Evolutionary conservation across 2,329 filamentous ascomycete genomes (phyloP).

Genomic region (Penicillium brevicompactum): DNA sequence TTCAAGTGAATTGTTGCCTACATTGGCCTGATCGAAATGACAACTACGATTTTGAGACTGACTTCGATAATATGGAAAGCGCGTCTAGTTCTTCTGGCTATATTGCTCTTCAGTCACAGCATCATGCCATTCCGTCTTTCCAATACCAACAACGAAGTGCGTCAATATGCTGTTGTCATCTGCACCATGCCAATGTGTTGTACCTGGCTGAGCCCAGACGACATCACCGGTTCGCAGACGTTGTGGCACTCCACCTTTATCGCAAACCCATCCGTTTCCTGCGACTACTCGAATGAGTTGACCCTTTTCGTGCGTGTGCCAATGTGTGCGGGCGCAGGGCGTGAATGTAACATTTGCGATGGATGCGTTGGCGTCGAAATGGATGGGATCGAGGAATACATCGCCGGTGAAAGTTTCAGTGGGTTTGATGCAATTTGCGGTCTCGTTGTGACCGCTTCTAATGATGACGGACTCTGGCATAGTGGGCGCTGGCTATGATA

Average conservation of each 20-base stretch:
- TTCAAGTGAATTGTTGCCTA: neutral
- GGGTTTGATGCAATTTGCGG: constrained; percentile 6
- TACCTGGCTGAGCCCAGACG: constrained; percentile 44
- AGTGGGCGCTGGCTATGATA: neutral
- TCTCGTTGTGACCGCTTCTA: neutral
- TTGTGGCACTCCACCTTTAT: constrained; percentile 40
- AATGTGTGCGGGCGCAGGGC: constrained; percentile 47
- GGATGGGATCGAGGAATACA: constrained; percentile 33
- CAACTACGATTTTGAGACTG: no score
- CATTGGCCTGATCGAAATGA: neutral
- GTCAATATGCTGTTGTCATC: constrained; percentile 45
- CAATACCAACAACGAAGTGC: constrained; percentile 27
- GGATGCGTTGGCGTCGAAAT: constrained; percentile 29
- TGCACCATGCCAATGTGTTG: constrained; percentile 50
- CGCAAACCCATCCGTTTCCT: constrained; percentile 48
- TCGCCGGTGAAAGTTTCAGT: constrained; percentile 33
- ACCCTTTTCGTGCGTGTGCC: constrained; percentile 50
- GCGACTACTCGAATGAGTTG: constrained; percentile 46
- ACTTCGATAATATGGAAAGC: no score
- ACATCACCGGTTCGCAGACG: constrained; percentile 45
- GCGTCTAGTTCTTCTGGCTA: neutral
- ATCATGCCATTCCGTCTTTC: constrained; percentile 4
- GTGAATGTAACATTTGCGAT: constrained; percentile 47
- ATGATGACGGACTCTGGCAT: constrained; percentile 11
- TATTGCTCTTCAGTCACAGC: constrained; percentile 8